Evolutionary conservation across 208 protist genomes (phyloP), one percentile per base, ranked within the genome.

Genomic region (Acanthamoeba lenticulata): DNA sequence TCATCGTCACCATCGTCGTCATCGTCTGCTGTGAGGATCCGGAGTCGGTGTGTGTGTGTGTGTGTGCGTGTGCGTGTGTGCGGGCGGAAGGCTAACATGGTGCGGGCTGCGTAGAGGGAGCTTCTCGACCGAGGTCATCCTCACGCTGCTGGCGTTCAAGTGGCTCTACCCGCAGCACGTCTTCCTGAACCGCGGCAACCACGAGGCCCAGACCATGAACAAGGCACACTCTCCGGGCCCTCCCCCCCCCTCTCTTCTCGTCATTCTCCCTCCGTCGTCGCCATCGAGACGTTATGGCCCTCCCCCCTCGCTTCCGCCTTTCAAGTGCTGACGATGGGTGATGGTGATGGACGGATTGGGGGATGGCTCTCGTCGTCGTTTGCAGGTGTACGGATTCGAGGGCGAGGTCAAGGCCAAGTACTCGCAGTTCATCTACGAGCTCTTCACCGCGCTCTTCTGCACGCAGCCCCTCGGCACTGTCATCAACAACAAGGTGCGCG

Each of bases 401-500:
- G 99, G 99, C 42, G 99, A 99, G 96, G 98, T 99, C 29, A 97
- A 98, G 52, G 96, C 97, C 86, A 99, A 99, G 96, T 99, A 99
- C 96, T 95, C 94, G 24, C 77, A 96, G 15, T 97, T 98, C 88
- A 94, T 99, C 52, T 99, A 98, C 92, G 95, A 98, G 42, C 95
- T 99, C 15, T 99, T 99, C 95, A 97, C 97, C 3, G 98, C 99
- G 74, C 96, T 99, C 5, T 99, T 99, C 96, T 97, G 98, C 89
- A 97, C 96, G 13, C 96, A 99, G 24, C 99, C 99, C 15, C 97
- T 99, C 19, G 97, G 97, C 34, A 97, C 98, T 96, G 94, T 99
- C 36, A 97, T 99, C 94, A 99, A 98, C 92, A 96, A 98, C 21
- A 96, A 95, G 74, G 83, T 90, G 6, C 38, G 6, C 81, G 32